Evolutionary conservation across 352 stramenopile species (phyloP), one percentile per base, ranked within the genome.

Genomic region (Pythium vanterpoolii): DNA sequence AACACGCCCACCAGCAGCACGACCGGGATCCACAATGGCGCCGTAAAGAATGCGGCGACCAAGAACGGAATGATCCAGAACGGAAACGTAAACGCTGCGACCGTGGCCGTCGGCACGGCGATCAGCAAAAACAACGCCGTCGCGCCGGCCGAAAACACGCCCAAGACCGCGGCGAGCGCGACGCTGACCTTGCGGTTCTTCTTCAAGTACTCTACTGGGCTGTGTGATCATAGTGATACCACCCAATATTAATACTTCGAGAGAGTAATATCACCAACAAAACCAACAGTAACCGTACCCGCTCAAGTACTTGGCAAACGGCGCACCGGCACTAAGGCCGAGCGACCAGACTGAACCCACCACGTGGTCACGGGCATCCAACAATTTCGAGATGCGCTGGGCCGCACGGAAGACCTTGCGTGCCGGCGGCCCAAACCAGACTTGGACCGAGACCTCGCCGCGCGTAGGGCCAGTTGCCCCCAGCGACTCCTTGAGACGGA

Each of bases 31-130:
- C 84, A 93, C 48, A 93, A 31, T 19, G 84, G 84, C 26, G 84
- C 75, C 61, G 81, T 93, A 64, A 93, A 91, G 64, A 93, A 91
- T 34, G 74, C 70, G 19, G 78, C 84, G 27, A 73, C 62, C 54
- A 91, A 43, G 69, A 93, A 86, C 62, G 84, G 84, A 21, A 93
- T 66, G 71, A 93, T 90, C 84, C 84, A 93, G 63, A 93, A 78
- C 53, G 84, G 84, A 57, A 91, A 80, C 69, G 84, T 93, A 64
- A 93, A 87, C 26, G 79, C 73, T 7, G 81, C 81, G 44, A 93
- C 63, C 19, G 83, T 56, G 28, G 77, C 77, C 28, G 79, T 89
- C 6, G 84, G 84, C 33, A 93, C 71, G 4, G 84, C 84, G 42
- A 93, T 60, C n/a, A 75, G 56, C 53, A 90, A 54, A 56, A 93